phyloP scores from a whole-genome alignment of 2,329 filamentous ascomycete species.

The Colletotrichum sp. region DNA sequence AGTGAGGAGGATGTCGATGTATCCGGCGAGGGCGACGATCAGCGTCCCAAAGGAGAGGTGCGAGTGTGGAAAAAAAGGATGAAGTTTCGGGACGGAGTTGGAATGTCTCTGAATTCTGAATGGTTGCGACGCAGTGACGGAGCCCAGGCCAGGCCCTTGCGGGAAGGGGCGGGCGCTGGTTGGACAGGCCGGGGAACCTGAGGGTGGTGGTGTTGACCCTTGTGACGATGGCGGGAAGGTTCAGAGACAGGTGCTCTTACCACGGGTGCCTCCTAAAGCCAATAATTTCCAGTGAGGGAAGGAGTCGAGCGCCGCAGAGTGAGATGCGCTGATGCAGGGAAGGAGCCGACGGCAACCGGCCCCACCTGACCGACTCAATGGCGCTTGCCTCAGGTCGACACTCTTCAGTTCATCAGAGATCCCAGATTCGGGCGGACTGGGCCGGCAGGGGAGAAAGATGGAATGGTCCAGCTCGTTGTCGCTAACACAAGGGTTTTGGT shows the following conservation, averaged over 20 bases:
- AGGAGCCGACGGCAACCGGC: not conserved
- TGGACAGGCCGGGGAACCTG: not conserved
- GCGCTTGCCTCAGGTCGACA: not conserved
- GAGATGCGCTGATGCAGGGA: not conserved
- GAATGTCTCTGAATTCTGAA: conserved; percentile 16
- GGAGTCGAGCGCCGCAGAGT: not conserved
- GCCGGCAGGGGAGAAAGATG: not conserved
- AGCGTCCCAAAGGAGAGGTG: not conserved
- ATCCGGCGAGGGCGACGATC: conserved; percentile 6
- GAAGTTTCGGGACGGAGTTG: not conserved
- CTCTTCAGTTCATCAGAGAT: not conserved
- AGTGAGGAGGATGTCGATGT: not conserved
- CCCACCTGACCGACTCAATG: not conserved
- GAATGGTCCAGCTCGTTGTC: not conserved
- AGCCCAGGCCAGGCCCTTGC: not conserved
- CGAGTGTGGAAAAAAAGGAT: not conserved
- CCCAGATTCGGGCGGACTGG: not conserved
- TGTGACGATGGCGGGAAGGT: not conserved
- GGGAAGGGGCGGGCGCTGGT: not conserved
- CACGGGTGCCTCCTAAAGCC: not conserved
- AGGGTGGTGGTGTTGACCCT: not conserved
- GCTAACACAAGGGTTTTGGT: not conserved
- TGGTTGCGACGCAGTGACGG: not conserved
- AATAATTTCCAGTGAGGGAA: not conserved
- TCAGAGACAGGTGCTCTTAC: not conserved